Percentiles rank a stretch among this genome's conserved stretches.
Conservation (phyloP, 2,329 filamentous ascomycete genomes). For the Cladosporium sp. region DNA sequence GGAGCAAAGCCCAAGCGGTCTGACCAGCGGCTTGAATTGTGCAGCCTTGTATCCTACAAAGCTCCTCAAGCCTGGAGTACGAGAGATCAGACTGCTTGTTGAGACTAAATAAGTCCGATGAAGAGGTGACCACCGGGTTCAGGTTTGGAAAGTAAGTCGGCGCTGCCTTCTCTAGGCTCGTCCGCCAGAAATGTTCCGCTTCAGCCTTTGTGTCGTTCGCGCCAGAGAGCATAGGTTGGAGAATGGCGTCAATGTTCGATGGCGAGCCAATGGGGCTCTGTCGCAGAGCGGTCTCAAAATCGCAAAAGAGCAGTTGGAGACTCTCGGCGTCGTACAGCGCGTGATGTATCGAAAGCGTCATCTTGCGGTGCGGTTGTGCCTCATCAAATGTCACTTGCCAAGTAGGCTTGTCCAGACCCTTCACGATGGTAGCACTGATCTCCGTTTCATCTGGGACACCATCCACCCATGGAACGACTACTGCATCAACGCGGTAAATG, state of each 20-base stretch:
- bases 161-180: conserved; percentile 14
- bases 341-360: conserved; percentile 62
- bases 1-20: conserved; percentile 68
- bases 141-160: conserved; percentile 71
- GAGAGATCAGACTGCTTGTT: conserved; percentile 35
- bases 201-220: conserved; percentile 25
- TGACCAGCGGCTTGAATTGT: conserved; percentile 72
- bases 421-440: conserved; percentile 30
- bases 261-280: conserved; percentile 20
- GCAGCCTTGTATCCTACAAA: conserved; percentile 54
- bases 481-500: conserved; percentile 41
- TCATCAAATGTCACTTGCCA: conserved; percentile 56
- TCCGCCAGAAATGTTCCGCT: conserved; percentile 18
- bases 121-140: conserved; percentile 51
- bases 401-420: conserved; percentile 48
- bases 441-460: background rate
- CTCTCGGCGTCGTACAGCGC: conserved; percentile 81
- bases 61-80: conserved; percentile 46
- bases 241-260: conserved; percentile 35
- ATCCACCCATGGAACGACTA: background rate
- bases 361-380: conserved; percentile 13
- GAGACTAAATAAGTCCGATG: conserved; percentile 31
- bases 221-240: conserved; percentile 39
- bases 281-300: conserved; percentile 45
- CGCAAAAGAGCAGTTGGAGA: conserved; percentile 56